Conservation (phyloP, 106 monocot genomes). For the Allium cepa region DNA sequence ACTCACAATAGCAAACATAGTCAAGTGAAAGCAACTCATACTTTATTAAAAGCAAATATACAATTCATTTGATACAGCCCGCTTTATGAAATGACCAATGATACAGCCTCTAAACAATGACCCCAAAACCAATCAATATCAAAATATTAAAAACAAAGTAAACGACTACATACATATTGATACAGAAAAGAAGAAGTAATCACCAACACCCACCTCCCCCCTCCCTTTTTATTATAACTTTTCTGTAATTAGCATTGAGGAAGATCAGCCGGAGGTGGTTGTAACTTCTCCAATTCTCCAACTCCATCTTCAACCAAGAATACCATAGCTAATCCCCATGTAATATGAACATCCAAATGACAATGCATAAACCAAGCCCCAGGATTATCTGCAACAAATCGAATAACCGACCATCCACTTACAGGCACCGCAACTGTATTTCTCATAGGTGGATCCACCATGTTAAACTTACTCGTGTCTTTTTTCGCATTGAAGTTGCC, state of each 20-base stretch:
- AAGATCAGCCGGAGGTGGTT: constrained; percentile 34
- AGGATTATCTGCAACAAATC: constrained; percentile 53
- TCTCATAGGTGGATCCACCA: constrained; percentile 45
- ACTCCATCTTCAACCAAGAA: constrained; percentile 45
- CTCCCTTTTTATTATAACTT: background rate
- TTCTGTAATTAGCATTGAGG: constrained; percentile 26
- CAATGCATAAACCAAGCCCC: constrained; percentile 60
- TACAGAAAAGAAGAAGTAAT: no score
- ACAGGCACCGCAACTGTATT: constrained; percentile 55
- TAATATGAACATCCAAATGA: constrained; percentile 43
- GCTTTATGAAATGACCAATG: no score
- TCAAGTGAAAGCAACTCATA: no score
- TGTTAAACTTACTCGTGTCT: constrained; percentile 32
- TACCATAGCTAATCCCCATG: constrained; percentile 45
- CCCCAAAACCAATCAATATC: no score
- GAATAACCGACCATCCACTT: constrained; percentile 48
- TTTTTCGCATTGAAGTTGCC: constrained; percentile 36
- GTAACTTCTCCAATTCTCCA: constrained; percentile 27
- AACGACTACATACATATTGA: no score
- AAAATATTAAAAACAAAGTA: no score
- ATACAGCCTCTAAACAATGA: no score
- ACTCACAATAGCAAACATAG: no score
- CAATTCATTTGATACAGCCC: no score
- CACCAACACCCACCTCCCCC: no score
- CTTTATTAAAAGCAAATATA: no score